phyloP scores from a whole-genome alignment of 2,329 filamentous ascomycete species.

The Fusarium illudens region DNA sequence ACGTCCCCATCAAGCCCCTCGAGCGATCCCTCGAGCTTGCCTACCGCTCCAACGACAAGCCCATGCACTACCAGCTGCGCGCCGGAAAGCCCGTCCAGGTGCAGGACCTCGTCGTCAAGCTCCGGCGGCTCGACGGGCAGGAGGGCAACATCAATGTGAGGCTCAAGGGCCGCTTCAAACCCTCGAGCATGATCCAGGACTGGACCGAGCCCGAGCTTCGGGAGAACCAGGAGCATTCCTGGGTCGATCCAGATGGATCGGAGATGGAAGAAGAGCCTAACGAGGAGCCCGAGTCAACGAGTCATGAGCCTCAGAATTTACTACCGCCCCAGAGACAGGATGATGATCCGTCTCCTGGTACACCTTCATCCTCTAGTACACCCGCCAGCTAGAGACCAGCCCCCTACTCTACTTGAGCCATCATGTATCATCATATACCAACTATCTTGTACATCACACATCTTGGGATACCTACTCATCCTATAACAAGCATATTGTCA shows the following conservation, averaged over 20 bases:
- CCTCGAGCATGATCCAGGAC: conserved; percentile 29
- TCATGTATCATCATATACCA: conserved; percentile 1
- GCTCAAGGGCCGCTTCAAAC: conserved; percentile 36
- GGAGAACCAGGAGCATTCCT: neutral
- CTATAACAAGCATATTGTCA: neutral
- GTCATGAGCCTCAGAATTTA: neutral
- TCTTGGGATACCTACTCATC: conserved; percentile 3
- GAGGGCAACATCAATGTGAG: conserved; percentile 33
- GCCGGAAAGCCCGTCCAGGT: conserved; percentile 18
- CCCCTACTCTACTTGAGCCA: neutral
- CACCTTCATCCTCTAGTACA: neutral
- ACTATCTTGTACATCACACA: conserved; percentile 20
- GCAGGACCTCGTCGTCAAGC: conserved; percentile 31
- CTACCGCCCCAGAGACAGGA: neutral
- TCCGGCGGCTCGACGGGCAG: conserved; percentile 28
- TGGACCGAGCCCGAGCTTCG: conserved; percentile 16
- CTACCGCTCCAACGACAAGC: conserved; percentile 40
- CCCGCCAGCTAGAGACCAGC: neutral
- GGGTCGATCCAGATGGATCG: neutral
- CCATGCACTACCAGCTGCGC: conserved; percentile 36
- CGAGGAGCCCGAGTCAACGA: neutral
- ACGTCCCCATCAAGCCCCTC: conserved; percentile 42
- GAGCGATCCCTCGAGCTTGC: conserved; percentile 38
- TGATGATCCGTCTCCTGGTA: neutral
- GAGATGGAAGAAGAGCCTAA: neutral